Evolutionary conservation across 108 stramenopile species (phyloP), one percentile per base, ranked within the genome.

Genomic region (Fragilaria crotonensis): DNA sequence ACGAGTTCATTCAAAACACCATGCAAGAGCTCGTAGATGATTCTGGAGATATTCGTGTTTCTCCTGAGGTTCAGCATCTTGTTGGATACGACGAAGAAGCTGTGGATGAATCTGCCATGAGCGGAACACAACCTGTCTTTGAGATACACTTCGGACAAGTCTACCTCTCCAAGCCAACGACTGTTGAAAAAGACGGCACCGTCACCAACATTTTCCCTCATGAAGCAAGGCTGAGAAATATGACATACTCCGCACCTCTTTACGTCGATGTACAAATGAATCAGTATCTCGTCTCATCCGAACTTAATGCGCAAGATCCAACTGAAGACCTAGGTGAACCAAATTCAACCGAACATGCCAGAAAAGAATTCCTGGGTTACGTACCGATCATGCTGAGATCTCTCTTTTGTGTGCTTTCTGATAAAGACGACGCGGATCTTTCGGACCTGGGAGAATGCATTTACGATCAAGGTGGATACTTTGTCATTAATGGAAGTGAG

Each of bases 391-490:
- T 99, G 99, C 64, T 99, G 25, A 66, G 93, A 52, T 87, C 81
- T 44, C 64, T 84, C 18, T 96, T 90, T 83, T 99, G 99, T 64
- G 95, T 96, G 0, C 63, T 99, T 52, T 78, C 81, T 53, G 93
- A 95, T 58, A 93, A 93, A 72, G 87, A 85, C 54, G 97, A 97
- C 75, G 80, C 81, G n/a, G 94, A 97, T 63, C 76, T 97, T 53
- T 81, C 87, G 21, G 96, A 98, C 70, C 75, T 97, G 64, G 95
- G 95, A 48, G 99, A 99, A 70, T 99, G 99, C 70, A 95, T 96
- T 61, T 99, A 94, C 66, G 99, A 99, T 73, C 97, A 97, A 77
- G 99, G 99, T 25, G 99, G 99, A 17, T 99, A 99, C 79, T 99
- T 99, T 77, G 90, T 99, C 31, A 96, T 99, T 66, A 99, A 99